A percentile compares a stretch with the other conserved stretches of the same genome.
phyloP scores from a whole-genome alignment of 1,139 yeast species.

The Zygoascus sp. region DNA sequence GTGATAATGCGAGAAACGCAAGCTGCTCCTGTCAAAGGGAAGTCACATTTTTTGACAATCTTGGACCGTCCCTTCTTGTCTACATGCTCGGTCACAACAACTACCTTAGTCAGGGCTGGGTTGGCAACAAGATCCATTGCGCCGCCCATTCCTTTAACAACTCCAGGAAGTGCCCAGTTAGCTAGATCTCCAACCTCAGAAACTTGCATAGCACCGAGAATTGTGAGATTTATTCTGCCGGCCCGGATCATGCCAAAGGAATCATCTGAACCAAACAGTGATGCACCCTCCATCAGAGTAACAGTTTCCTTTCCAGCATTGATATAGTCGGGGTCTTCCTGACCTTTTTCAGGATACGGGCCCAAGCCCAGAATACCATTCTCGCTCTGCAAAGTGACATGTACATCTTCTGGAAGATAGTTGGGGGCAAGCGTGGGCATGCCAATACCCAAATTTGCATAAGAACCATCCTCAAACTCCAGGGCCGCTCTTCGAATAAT shows the following conservation, averaged over 20 bases:
- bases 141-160: conserved; percentile 48
- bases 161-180: conserved; percentile 47
- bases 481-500: conserved; percentile 42
- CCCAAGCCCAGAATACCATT: conserved; percentile 46
- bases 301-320: conserved; percentile 48
- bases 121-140: conserved; percentile 50
- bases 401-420: conserved; percentile 35
- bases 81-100: conserved; percentile 44
- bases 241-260: conserved; percentile 46
- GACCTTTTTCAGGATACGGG: conserved; percentile 40
- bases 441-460: conserved; percentile 45
- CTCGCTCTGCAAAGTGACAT: conserved; percentile 43
- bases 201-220: conserved; percentile 46
- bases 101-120: conserved; percentile 41
- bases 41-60: conserved; percentile 39
- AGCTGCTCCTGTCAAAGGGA: conserved; percentile 44
- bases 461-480: conserved; percentile 41
- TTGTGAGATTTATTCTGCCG: conserved; percentile 41
- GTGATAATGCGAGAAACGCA: conserved; percentile 46
- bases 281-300: conserved; percentile 41
- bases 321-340: conserved; percentile 43
- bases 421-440: conserved; percentile 45
- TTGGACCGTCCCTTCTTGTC: conserved; percentile 44
- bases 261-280: conserved; percentile 45
- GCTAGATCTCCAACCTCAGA: conserved; percentile 43